These are phyloP conservation scores for Elongisporangium prolatum DNA, from an alignment of 352 stramenopile genomes.

Conservation along the genomic window DNA sequence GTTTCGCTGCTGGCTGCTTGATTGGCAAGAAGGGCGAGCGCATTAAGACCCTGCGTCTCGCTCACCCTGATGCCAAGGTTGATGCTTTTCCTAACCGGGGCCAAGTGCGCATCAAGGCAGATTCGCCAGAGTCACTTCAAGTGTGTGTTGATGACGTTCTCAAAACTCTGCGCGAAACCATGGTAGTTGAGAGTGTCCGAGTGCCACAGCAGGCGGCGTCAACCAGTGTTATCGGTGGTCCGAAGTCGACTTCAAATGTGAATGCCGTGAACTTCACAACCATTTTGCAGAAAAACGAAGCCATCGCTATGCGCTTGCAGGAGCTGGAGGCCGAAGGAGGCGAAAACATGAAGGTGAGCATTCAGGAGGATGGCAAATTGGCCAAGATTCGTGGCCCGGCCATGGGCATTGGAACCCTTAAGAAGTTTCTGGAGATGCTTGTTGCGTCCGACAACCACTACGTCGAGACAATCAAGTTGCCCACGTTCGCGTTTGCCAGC, in stretches of 20 bases:
- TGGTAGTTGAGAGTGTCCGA: constrained; percentile 58
- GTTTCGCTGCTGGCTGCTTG: constrained; percentile 62
- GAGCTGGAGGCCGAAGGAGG: constrained; percentile 73
- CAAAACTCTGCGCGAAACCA: constrained; percentile 54
- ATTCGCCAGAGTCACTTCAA: constrained; percentile 46
- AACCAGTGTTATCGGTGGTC: not conserved
- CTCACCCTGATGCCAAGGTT: constrained; percentile 57
- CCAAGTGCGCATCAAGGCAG: constrained; percentile 67
- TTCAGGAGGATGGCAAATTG: constrained; percentile 61
- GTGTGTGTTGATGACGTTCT: constrained; percentile 57
- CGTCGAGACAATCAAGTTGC: constrained; percentile 57
- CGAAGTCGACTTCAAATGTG: constrained; percentile 5
- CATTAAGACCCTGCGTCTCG: constrained; percentile 63
- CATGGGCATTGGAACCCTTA: constrained; percentile 62
- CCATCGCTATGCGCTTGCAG: constrained; percentile 52
- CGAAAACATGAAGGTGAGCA: constrained; percentile 52
- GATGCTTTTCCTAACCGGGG: constrained; percentile 67
- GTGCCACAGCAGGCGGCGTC: constrained; percentile 14
- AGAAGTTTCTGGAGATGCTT: constrained; percentile 76
- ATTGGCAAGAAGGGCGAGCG: constrained; percentile 82
- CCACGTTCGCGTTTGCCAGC: constrained; percentile 38
- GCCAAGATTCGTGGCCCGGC: constrained; percentile 69
- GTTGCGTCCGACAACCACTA: constrained; percentile 48
- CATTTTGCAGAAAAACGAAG: constrained; percentile 46
- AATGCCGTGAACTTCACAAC: constrained; percentile 46